Evolutionary conservation across 2,329 filamentous ascomycete species (phyloP), one percentile per base, ranked within the genome.

Genomic region (Dryadomyces sulphureus): DNA sequence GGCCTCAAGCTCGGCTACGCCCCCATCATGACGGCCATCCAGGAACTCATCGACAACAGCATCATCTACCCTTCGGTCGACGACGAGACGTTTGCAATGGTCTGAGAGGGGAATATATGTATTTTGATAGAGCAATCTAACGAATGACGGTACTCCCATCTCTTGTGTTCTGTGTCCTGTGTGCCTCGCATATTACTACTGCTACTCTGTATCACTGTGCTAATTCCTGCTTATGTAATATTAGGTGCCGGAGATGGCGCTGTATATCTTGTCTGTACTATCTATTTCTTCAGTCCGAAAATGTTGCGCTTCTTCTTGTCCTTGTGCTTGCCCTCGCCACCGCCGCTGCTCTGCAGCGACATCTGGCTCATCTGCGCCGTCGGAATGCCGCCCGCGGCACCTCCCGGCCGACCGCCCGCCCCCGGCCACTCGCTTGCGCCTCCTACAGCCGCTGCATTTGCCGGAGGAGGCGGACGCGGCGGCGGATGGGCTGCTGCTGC

Each of bases 31-130:
- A 76, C 73, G 45, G 89, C 79, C n/a, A 78, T 84, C 9, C 86
- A 94, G 55, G 88, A 96, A 63, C 63, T 98, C 57, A 63, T 87
- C 38, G 69, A 69, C 2, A 65, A 76, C 46, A 86, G 88, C 25
- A 59, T 86, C 55, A 85, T 94, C 53, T 98, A 87, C 65, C 86
- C 87, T 24, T 98, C 93, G 9, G 74, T 94, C 7, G 88, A 96
- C 63, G 90, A 96, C 57, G 75, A 85, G 62, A 96, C 90, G 1
- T 96, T 51, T 47, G 50, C 46, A 5, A n/a, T 51, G 11, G 39
- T 52, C 35, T 45, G n/a, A n/a, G n/a, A n/a, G n/a, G n/a, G n/a
- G n/a, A n/a, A n/a, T n/a, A n/a, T n/a, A n/a, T 12, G 7, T 12
- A 11, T 35, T 35, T 6, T 7, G 11, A 17, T 35, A 35, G 25